Evolutionary conservation across 2,329 filamentous ascomycete species (phyloP), one percentile per base, ranked within the genome.

Genomic region (Aspergillus sp.): DNA sequence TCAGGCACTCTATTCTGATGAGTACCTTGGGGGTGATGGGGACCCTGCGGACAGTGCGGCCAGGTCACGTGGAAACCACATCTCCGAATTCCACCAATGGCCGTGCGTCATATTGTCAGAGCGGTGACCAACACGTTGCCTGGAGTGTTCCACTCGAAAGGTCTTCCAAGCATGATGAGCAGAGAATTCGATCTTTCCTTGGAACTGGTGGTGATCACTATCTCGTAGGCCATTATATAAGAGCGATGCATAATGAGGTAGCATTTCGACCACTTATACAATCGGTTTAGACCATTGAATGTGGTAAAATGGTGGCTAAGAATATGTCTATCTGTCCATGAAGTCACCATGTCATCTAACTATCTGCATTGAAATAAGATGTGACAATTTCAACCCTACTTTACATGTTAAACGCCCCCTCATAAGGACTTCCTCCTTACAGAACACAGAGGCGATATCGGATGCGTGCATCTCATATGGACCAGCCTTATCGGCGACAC

Each of bases 41-140:
- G 56, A 60, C 58, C 58, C 54, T 60, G 53, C 31, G 57, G 40
- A 38, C 34, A 38, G 34, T 10, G 34, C 34, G 34, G 34, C n/a
- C 13, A 17, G 34, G 14, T 38, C 34, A 38, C 16, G 34, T 38
- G 16, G 16, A 2, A 17, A 3, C 34, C 34, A 38, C 34, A n/a
- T n/a, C 25, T 1, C 25, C 11, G 25, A 7, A 29, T 29, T 10
- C 32, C 34, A 9, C 34, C 14, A 38, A 38, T 38, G 11, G 34
- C 16, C 34, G 16, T 38, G 14, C 5, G 14, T 38, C 34, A n/a
- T n/a, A 38, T 29, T n/a, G 34, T 38, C 34, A 38, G 11, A 13
- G 7, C 32, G n/a, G n/a, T 3, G 13, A 13, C n/a, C 13, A 13
- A 6, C 32, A 36, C 5, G 4, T 16, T 4, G 5, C 29, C 29